These are phyloP conservation scores for Ogataea salicorniae DNA, from an alignment of 805 yeast genomes.

Conservation along the genomic window DNA sequence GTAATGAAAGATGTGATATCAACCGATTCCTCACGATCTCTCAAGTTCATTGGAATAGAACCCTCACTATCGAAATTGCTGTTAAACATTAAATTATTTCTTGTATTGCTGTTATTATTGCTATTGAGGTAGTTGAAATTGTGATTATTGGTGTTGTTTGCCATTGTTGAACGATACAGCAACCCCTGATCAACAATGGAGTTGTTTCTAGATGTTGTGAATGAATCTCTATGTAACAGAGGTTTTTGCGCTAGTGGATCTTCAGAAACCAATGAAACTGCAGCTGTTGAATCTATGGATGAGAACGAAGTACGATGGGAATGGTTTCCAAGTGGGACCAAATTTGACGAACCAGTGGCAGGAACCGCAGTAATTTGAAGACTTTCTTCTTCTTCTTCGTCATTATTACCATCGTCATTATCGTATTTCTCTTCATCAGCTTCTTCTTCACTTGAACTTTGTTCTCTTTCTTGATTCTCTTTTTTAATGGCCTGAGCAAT, in stretches of 20 bases:
- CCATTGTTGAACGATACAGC: background rate
- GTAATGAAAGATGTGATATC: slow-evolving; percentile 20
- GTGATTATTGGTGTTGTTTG: background rate
- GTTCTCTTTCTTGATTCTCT: slow-evolving; percentile 1
- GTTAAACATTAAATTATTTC: too few relatives aligned
- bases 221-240: slow-evolving; percentile 12
- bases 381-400: slow-evolving; percentile 4
- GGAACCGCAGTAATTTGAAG: background rate
- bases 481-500: slow-evolving; percentile 17
- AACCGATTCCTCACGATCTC: slow-evolving; percentile 15
- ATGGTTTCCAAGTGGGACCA: too few relatives aligned
- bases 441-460: background rate
- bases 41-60: background rate
- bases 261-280: slow-evolving; percentile 13
- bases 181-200: slow-evolving; percentile 1
- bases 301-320: slow-evolving; percentile 7
- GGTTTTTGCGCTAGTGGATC: slow-evolving; percentile 17
- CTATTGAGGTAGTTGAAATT: background rate
- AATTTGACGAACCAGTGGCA: slow-evolving; percentile 1
- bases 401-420: background rate
- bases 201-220: slow-evolving; percentile 9
- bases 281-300: slow-evolving; percentile 12
- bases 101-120: background rate
- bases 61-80: background rate
- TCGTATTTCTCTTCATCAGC: too few relatives aligned